Base-by-base conservation (phyloP, 148 eudicot species). In the Heliosperma pusillum region DNA sequence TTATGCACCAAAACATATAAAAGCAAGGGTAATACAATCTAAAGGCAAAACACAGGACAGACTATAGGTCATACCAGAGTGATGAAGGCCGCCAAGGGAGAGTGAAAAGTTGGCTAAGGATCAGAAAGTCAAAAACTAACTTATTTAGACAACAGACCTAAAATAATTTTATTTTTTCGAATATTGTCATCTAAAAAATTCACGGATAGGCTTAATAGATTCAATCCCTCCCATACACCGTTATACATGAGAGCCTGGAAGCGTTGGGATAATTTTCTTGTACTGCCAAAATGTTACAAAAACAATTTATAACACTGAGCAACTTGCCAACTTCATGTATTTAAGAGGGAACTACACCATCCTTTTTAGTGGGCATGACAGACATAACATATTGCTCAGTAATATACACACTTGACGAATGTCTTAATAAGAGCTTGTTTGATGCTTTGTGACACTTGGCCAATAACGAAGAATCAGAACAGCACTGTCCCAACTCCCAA, bases 401-500 rank as follows among this genome's bases (percentile, higher is more conserved):
- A 8, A 60, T 60, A 63, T 63, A 63, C 10, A 63, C 17, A 63
- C 40, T 27, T 26, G 47, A 1, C 0, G 36, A 65, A 30, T 65
- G 45, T 42, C 45, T 65, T 42, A 17, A 33, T 5, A 30, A 63
- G 40, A 63, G 17, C 36, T 63, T 63, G 66, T 26, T 26, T 63
- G 17, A 26, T 63, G 0, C 15, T 17, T 27, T 12, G 40, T 12
- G 20, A 10, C 67, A 30, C 16, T 63, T 63, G 67, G n/a, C 19
- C 42, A 26, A 16, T 29, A 13, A 63, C 22, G 24, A 59, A 71
- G 30, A 72, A 33, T 0, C 44, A 33, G 68, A 55, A 56, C 50
- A 27, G 10, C 61, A 62, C 4, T 30, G 26, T 7, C 36, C 6
- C 97, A 79, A 86, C 90, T 78, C 96, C n/a, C 16, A 8, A 36